A percentile compares a stretch with the other conserved stretches of the same genome.
These are phyloP conservation scores for Paraphoma chrysanthemicola DNA, from an alignment of 2,329 filamentous ascomycete species.

Conservation along the genomic window DNA sequence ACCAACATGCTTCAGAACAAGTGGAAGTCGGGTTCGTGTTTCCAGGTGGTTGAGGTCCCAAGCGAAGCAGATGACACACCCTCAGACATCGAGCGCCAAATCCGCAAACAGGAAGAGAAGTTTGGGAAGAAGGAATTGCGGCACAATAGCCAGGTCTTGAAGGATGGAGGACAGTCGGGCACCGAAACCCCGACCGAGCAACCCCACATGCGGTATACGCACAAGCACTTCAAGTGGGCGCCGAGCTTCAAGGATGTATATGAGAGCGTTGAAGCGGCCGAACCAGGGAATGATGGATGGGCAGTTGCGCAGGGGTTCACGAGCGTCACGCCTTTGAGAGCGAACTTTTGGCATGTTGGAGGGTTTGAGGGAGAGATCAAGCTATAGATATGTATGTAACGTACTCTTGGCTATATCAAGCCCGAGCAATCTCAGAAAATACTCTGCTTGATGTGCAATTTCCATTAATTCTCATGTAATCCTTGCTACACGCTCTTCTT, in stretches of 20 bases:
- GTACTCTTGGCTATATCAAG: too few relatives aligned
- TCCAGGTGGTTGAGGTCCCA: conserved; percentile 76
- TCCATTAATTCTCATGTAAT: too few relatives aligned
- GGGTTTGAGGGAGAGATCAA: conserved; percentile 42
- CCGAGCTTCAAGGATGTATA: conserved; percentile 88
- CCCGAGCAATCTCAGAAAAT: too few relatives aligned
- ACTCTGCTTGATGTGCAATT: too few relatives aligned
- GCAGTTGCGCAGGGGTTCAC: conserved; percentile 86
- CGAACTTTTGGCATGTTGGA: conserved; percentile 81
- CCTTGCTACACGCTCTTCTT: too few relatives aligned
- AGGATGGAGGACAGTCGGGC: conserved; percentile 29
- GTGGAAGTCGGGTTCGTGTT: conserved; percentile 86
- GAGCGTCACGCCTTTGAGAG: conserved; percentile 87
- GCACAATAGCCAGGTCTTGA: conserved; percentile 13
- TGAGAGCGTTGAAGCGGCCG: conserved; percentile 79
- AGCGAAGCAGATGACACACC: conserved; percentile 65
- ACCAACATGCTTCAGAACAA: conserved; percentile 89
- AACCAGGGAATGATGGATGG: conserved; percentile 91
- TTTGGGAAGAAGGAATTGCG: conserved; percentile 53
- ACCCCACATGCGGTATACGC: conserved; percentile 63
- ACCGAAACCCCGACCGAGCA: conserved; percentile 35
- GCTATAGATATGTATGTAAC: conserved; percentile 7
- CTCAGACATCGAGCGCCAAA: conserved; percentile 74
- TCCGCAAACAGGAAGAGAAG: conserved; percentile 68
- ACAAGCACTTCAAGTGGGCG: conserved; percentile 95